phyloP scores from a whole-genome alignment of 2,329 filamentous ascomycete genomes.

The Aspergillus thermomutatus region DNA sequence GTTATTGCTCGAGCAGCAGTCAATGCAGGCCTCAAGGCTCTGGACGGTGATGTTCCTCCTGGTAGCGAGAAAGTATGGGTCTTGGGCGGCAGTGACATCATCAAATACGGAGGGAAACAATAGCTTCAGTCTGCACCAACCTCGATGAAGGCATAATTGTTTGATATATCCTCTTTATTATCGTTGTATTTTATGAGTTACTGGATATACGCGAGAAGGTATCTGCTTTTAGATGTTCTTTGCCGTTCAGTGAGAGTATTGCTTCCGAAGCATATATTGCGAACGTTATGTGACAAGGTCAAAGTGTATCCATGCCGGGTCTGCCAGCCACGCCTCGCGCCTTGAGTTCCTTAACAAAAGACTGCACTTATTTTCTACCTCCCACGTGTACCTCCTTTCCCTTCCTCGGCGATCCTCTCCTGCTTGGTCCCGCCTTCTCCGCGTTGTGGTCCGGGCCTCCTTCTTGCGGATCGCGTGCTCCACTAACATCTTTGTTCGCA shows the following conservation, averaged over 20 bases:
- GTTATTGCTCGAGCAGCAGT: conserved; percentile 56
- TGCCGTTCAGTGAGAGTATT: neutral
- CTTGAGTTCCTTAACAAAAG: neutral
- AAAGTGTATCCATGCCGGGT: neutral
- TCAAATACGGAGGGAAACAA: conserved; percentile 24
- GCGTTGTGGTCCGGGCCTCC: conserved; percentile 42
- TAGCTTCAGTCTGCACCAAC: neutral
- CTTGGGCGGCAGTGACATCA: conserved; percentile 37
- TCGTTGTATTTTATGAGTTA: neutral
- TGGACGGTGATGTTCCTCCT: conserved; percentile 38
- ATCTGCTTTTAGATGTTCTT: neutral
- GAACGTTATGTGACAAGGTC: neutral
- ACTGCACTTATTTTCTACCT: conserved; percentile 1
- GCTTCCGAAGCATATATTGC: neutral
- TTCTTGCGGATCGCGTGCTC: conserved; percentile 44
- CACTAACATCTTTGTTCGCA: conserved; percentile 57
- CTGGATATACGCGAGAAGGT: neutral
- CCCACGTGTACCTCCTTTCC: conserved; percentile 20
- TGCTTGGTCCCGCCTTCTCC: conserved; percentile 37
- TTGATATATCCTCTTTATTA: neutral
- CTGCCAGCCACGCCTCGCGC: neutral
- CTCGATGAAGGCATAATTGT: neutral
- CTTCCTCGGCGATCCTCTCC: conserved; percentile 36
- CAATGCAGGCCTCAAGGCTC: conserved; percentile 36
- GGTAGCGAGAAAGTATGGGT: conserved; percentile 41